These are phyloP conservation scores for Boletus rubescentipes DNA, from an alignment of 768 basidiomycete species.

Conservation along the genomic window DNA sequence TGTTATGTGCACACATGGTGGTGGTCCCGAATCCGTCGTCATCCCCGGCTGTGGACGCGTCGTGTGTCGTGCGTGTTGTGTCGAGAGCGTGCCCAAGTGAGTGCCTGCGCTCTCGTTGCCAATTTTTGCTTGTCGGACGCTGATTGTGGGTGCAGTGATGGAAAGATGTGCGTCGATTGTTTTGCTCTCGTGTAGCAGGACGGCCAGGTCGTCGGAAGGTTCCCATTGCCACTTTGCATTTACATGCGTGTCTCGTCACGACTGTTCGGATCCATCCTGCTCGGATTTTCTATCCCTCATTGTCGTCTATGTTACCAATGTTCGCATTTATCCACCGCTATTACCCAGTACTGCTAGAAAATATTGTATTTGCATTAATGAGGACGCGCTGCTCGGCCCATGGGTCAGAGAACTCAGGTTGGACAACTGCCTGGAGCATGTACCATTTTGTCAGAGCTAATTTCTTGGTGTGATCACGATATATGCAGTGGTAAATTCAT, in stretches of 20 bases:
- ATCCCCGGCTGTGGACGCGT: slow-evolving; percentile 36
- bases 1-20: not conserved
- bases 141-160: slow-evolving; percentile 24
- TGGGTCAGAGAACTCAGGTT: not conserved
- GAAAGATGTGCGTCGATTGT: slow-evolving; percentile 33
- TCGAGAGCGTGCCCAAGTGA: slow-evolving; percentile 37
- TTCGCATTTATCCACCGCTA: slow-evolving; percentile 3
- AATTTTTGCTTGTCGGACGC: not conserved
- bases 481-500: not conserved
- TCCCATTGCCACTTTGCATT: not conserved
- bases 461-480: not conserved
- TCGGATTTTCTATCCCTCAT: not conserved
- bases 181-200: slow-evolving; percentile 24
- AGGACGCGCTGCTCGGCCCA: not conserved
- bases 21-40: slow-evolving; percentile 9
- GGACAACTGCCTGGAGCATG: not conserved
- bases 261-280: not conserved
- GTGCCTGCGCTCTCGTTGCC: slow-evolving; percentile 2
- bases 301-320: slow-evolving; percentile 5
- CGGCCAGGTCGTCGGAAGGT: no score
- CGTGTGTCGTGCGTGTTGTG: slow-evolving; percentile 36
- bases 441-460: no score
- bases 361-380: slow-evolving; percentile 15
- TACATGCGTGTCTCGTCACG: not conserved
- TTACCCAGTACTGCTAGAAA: slow-evolving; percentile 5